phyloP scores from a whole-genome alignment of 495 filamentous ascomycete genomes.

The Penicillium alfredii region DNA sequence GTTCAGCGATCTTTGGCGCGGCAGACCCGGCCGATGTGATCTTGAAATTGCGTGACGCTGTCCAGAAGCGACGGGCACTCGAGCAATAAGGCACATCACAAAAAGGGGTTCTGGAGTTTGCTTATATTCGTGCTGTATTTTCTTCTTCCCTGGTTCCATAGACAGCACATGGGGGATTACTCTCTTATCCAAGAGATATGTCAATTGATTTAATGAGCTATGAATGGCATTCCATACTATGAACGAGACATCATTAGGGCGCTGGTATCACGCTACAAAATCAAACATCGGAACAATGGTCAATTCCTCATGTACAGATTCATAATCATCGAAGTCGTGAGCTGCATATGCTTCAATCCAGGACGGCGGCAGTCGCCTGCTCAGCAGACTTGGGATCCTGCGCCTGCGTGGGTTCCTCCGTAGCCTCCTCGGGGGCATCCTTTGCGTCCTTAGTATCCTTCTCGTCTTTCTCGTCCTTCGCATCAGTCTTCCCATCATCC shows the following conservation, averaged over 20 bases:
- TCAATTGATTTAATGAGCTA: conserved; percentile 24
- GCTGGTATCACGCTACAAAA: conserved; percentile 16
- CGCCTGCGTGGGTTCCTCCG: conserved; percentile 5
- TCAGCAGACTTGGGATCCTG: conserved; percentile 23
- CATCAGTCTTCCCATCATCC: conserved; percentile 9
- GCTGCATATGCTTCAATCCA: conserved; percentile 11
- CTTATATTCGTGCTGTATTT: too few relatives aligned
- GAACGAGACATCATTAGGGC: conserved; percentile 4
- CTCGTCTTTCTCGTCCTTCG: conserved; percentile 1
- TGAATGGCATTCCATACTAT: conserved; percentile 22
- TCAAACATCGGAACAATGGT: conserved; percentile 3
- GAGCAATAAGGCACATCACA: neutral
- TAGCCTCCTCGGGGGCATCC: conserved; percentile 7
- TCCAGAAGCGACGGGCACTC: conserved; percentile 51
- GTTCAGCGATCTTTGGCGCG: conserved; percentile 94
- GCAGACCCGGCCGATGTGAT: conserved; percentile 83
- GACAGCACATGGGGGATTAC: neutral
- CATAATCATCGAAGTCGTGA: conserved; percentile 15
- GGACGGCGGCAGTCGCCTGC: conserved; percentile 22
- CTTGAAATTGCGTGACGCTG: conserved; percentile 65
- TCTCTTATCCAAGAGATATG: too few relatives aligned
- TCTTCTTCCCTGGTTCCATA: conserved; percentile 6
- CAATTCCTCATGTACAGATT: conserved; percentile 13
- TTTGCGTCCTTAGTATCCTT: conserved; percentile 10
- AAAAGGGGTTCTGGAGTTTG: conserved; percentile 25